These are phyloP conservation scores for Limonium bicolor DNA, from an alignment of 148 eudicot genomes.

Conservation along the genomic window DNA sequence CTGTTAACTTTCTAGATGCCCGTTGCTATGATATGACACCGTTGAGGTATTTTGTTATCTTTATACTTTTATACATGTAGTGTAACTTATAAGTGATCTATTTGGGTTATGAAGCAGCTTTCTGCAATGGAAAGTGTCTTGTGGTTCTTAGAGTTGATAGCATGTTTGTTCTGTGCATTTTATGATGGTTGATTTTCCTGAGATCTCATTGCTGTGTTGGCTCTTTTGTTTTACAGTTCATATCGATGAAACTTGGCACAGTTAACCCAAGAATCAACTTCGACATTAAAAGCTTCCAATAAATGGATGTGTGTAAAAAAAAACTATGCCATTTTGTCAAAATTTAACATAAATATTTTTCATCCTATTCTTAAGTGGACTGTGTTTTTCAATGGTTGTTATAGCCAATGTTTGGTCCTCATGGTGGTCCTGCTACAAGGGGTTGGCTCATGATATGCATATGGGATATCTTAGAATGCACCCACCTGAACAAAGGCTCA, in stretches of 20 bases:
- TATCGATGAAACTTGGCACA: conserved; percentile 36
- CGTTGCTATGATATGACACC: too few relatives aligned
- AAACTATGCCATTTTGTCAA: neutral
- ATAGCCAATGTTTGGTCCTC: conserved; percentile 39
- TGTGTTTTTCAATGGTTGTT: neutral
- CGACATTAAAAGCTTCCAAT: conserved; percentile 50
- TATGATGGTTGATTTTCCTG: neutral
- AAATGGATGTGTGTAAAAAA: conserved; percentile 80
- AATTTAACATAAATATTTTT: neutral
- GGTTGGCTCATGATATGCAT: conserved; percentile 47
- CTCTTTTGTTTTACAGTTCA: conserved; percentile 36
- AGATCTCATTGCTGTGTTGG: neutral
- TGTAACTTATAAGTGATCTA: too few relatives aligned
- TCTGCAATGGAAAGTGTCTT: too few relatives aligned
- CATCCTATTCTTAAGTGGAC: neutral
- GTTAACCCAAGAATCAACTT: conserved; percentile 84
- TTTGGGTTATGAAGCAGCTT: too few relatives aligned
- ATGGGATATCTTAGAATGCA: conserved; percentile 40
- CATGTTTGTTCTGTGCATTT: neutral
- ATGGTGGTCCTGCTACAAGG: conserved; percentile 48
- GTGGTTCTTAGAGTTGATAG: too few relatives aligned
- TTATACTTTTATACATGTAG: too few relatives aligned
- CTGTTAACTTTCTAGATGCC: too few relatives aligned
- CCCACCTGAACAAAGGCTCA: conserved; percentile 34
- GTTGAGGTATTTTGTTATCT: too few relatives aligned